Base-by-base conservation (phyloP, 805 yeast genomes). In the Kazachstania taianensis region DNA sequence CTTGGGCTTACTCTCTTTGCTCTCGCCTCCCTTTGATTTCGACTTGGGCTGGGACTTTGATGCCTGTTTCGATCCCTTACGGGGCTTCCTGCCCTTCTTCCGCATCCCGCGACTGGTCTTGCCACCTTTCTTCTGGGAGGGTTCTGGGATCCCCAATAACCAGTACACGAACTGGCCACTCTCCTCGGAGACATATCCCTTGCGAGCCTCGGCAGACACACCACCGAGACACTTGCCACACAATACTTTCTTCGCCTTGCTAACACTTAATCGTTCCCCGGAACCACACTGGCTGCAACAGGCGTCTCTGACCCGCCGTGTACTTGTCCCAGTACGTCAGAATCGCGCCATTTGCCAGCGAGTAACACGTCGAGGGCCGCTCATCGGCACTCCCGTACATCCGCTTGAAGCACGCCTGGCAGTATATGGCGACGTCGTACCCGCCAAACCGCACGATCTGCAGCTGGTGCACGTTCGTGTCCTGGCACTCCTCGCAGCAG, bases 401-500 rank as follows among this genome's bases (percentile, higher is more conserved):
- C 41, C 68, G 70, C 23, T 43, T 46, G 15, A 65, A 53, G 49
- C 81, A 75, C 4, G 41, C 32, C 22, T 57, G 59, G 47, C 81
- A 75, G 15, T 72, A 50, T 40, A 73, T 51, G 0, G 66, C 52
- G 66, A 75, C 68, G 45, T 73, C 78, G 13, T 69, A 64, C 20
- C 76, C 72, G 2, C 76, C 80, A 48, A 64, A 70, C 26, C 80
- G 52, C 6, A 70, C 58, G 30, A 75, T 60, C 34, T 60, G 65
- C 36, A 75, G 56, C 45, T 67, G 69, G 51, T 73, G 78, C 32
- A 75, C 63, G 44, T 73, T 75, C 26, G 63, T 44, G 45, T 73
- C 72, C 15, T 62, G 62, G 52, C 81, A 75, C 28, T 68, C 72
- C 48, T 73, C 79, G 52, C 81, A 75, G 42, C 62, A 64, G 3